Conservation (phyloP, 179 eudicot genomes). For the Nepenthes alata region DNA sequence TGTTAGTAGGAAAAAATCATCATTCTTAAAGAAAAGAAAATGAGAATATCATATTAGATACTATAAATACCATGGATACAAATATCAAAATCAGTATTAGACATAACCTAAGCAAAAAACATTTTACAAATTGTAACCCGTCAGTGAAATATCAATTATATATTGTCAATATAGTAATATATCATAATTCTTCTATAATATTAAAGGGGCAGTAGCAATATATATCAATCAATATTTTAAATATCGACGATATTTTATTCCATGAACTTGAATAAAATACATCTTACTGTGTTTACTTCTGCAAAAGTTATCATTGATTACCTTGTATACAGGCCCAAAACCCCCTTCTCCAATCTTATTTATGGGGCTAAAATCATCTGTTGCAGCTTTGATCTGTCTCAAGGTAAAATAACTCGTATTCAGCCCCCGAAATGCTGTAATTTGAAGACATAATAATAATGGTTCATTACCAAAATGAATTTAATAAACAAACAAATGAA, state of each 20-base stretch:
- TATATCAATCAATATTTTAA: too few relatives aligned
- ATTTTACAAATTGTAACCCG: not conserved
- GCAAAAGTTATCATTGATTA: constrained; percentile 3
- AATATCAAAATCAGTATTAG: not conserved
- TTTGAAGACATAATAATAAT: not conserved
- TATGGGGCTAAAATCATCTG: constrained; percentile 41
- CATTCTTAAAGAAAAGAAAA: not conserved
- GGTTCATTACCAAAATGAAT: not conserved
- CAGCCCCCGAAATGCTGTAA: constrained; percentile 11
- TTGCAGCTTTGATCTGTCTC: constrained; percentile 58
- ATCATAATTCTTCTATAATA: too few relatives aligned
- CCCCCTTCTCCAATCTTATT: constrained; percentile 88
- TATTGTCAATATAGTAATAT: too few relatives aligned
- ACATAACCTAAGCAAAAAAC: not conserved
- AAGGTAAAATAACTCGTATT: constrained; percentile 28
- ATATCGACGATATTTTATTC: too few relatives aligned
- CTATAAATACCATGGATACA: too few relatives aligned
- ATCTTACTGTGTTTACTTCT: too few relatives aligned
- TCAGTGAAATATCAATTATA: too few relatives aligned
- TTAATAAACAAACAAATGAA: not conserved
- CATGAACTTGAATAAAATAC: too few relatives aligned
- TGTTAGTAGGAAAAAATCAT: not conserved
- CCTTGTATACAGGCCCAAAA: constrained; percentile 76
- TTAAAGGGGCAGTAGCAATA: too few relatives aligned
- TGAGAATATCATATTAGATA: not conserved